Conservation (phyloP, 1,284 basidiomycete species). For the Coriolopsis trogii region DNA sequence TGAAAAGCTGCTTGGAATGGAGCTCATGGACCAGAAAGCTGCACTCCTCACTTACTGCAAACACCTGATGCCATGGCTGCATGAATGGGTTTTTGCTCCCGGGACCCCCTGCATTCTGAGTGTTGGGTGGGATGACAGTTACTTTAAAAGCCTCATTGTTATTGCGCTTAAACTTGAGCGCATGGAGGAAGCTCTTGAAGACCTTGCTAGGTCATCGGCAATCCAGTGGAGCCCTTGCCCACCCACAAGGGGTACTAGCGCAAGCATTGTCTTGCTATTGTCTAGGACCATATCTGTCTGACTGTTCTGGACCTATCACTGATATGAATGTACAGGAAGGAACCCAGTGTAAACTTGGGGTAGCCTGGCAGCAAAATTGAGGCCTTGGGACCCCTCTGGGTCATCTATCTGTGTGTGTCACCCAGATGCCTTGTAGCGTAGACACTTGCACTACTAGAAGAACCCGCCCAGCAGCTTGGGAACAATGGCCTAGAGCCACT, state of each 20-base stretch:
- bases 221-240: background rate
- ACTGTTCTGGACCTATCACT: background rate
- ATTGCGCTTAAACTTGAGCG: background rate
- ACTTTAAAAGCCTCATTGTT: background rate
- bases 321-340: background rate
- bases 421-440: too few relatives aligned
- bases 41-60: background rate
- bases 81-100: conserved; percentile 4
- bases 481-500: too few relatives aligned
- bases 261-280: background rate
- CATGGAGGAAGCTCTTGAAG: background rate
- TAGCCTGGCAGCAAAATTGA: too few relatives aligned
- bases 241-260: background rate
- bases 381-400: too few relatives aligned
- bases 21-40: background rate
- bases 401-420: too few relatives aligned
- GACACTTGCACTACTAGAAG: too few relatives aligned
- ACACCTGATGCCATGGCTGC: conserved; percentile 7
- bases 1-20: background rate
- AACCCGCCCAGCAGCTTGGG: too few relatives aligned
- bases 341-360: too few relatives aligned
- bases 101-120: background rate
- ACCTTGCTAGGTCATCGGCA: background rate
- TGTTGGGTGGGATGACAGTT: background rate
- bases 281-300: background rate